Percentiles rank a stretch among this genome's conserved stretches.
These are phyloP conservation scores for Amoebophrya sp. DNA, from an alignment of 169 alveolate species.

Conservation along the genomic window DNA sequence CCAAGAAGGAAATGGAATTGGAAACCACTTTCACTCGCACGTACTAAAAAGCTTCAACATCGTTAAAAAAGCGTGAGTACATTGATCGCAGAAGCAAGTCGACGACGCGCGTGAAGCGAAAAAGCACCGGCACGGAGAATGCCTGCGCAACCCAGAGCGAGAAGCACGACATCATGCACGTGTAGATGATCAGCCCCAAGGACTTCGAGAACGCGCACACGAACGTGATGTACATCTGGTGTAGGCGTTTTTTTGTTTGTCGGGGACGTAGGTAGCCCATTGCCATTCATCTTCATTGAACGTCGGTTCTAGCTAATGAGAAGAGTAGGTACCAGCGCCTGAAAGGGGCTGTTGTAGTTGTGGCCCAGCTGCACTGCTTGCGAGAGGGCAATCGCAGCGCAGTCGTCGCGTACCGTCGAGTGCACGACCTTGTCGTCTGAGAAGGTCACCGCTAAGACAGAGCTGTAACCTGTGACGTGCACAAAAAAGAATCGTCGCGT, in stretches of 20 bases:
- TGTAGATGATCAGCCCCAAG: not conserved
- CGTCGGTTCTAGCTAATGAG: too few species aligned
- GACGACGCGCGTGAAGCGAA: not conserved
- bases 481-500: too few species aligned
- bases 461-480: conserved; percentile 1
- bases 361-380: not conserved
- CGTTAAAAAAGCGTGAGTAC: not conserved
- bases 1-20: not conserved
- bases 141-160: not conserved
- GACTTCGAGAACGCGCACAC: not conserved
- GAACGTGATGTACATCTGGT: not conserved
- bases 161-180: not conserved
- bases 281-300: too few species aligned
- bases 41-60: not conserved
- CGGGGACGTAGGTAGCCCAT: too few species aligned
- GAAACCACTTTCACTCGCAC: not conserved
- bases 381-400: not conserved
- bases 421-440: not conserved
- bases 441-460: not conserved
- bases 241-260: not conserved
- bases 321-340: not conserved
- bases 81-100: not conserved
- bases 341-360: not conserved
- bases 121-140: not conserved
- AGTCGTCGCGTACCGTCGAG: not conserved